Base-by-base conservation (phyloP, 768 basidiomycete genomes). In the Pulveroboletus frians region DNA sequence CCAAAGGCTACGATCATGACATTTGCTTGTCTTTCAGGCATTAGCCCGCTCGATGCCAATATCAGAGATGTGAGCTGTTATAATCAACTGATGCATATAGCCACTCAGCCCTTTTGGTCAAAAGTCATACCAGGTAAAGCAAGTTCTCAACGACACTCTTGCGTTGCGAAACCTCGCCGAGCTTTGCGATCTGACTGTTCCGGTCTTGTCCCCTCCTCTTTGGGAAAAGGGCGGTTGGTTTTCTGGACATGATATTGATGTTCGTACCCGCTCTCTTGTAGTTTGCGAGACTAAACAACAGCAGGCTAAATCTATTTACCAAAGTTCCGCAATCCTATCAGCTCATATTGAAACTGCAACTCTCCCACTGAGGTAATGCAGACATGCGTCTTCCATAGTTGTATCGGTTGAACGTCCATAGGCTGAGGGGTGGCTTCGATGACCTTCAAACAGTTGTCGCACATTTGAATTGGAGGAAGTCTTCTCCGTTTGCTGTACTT, bases 101-200 rank as follows among this genome's bases (percentile, higher is more conserved):
- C 23, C 46, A 37, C n/a, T 27, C 35, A 55, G 50, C 15, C 23
- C 23, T 26, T n/a, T 2, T 32, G 14, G 43, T 43, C 35, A 26
- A 36, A 50, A 79, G 76, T 57, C 58, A 18, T 61, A 55, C 34
- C 65, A 68, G 26, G 69, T 68, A 21, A 73, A 69, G 55, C 74
- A 69, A 52, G 64, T 77, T 14, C 54, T 88, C 49, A 85, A 84
- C 42, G 87, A 89, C 55, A 78, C 79, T 3, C 68, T 85, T 17
- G 80, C 75, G 65, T 64, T 84, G 39, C 76, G 74, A 55, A 65
- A 70, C 42, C 66, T 80, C 27, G 63, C 71, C 49, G 80, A 82
- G 44, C 57, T 77, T 31, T 73, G 75, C 3, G 72, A 77, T 17
- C 61, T 80, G 55, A 72, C 64, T 40, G 58, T 83, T 50, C 83